These are phyloP conservation scores for Hippophae rhamnoides DNA, from an alignment of 306 rosid species.

Conservation along the genomic window DNA sequence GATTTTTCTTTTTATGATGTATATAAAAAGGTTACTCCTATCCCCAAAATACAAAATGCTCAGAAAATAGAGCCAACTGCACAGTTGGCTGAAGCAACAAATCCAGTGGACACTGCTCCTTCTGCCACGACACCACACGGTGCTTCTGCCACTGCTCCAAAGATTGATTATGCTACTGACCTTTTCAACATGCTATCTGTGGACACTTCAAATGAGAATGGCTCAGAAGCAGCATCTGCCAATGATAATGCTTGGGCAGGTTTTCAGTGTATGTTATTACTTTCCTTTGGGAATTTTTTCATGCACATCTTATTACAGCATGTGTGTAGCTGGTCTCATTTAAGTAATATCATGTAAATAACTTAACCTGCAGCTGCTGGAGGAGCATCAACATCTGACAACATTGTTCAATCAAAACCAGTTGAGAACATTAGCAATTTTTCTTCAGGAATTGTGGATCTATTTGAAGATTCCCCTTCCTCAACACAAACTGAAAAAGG, in stretches of 20 bases:
- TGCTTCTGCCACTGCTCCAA: slow-evolving; percentile 31
- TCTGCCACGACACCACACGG: slow-evolving; percentile 3
- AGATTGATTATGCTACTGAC: slow-evolving; percentile 91
- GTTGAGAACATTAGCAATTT: slow-evolving; percentile 41
- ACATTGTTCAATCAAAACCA: slow-evolving; percentile 39
- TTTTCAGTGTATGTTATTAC: slow-evolving; percentile 67
- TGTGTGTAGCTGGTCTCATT: slow-evolving; percentile 11
- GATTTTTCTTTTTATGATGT: neutral
- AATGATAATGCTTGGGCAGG: slow-evolving; percentile 94
- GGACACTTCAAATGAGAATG: slow-evolving; percentile 63
- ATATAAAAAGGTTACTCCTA: slow-evolving; percentile 44
- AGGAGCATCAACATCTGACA: slow-evolving; percentile 50
- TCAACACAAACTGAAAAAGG: slow-evolving; percentile 27
- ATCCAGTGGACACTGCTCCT: slow-evolving; percentile 42
- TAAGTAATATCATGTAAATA: slow-evolving; percentile 10
- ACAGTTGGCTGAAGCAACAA: slow-evolving; percentile 46
- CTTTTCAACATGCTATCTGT: slow-evolving; percentile 82
- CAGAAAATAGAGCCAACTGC: slow-evolving; percentile 54
- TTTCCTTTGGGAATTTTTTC: slow-evolving; percentile 10
- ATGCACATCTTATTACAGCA: slow-evolving; percentile 5
- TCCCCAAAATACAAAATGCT: slow-evolving; percentile 45
- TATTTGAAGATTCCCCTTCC: slow-evolving; percentile 54
- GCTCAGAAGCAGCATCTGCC: slow-evolving; percentile 37
- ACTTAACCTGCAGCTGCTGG: slow-evolving; percentile 67
- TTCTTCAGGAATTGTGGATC: slow-evolving; percentile 70